Base-by-base conservation (phyloP, 2,329 filamentous ascomycete genomes). In the Aspergillus flavus region DNA sequence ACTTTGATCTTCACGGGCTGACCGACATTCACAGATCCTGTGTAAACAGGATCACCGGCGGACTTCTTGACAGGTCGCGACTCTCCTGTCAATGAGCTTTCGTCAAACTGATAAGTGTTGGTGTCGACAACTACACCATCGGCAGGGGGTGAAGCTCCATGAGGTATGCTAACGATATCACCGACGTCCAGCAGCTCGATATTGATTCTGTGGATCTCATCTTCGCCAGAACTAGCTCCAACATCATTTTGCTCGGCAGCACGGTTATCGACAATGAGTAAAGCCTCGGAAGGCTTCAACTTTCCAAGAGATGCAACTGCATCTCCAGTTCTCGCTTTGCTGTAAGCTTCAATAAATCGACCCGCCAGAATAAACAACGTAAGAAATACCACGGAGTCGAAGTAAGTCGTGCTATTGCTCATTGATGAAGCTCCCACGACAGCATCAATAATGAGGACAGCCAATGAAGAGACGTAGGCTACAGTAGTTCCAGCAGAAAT, bases 331-430 rank as follows among this genome's bases (percentile, higher is more conserved):
- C 91, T 94, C 0, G 93, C 90, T 78, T 97, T 97, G 83, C 91
- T 96, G 80, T 95, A 96, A 1, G 92, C 89, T 80, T 97, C 94
- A 46, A 81, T 65, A 50, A 74, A 80, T 41, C 78, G 77, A 16
- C 87, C 87, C 50, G 85, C 82, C 1, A 97, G 87, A 26, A 97
- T 85, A 75, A 97, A 97, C 66, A 97, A 84, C 0, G 94, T 97
- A 61, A 97, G 77, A 66, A 97, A 97, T 3, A 97, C 91, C 1
- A 97, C 94, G 0, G 93, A 93, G 76, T 97, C 94, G 74, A 97
- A 97, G 76, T 97, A 97, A 21, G 80, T 83, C 3, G 89, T 87
- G 58, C 85, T 84, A 19, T 84, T 79, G 55, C 84, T 82, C 83
- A 80, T 58, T 81, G 77, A 75, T 14, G 75, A 68, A 9, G 61